Conservation (phyloP, 2,329 filamentous ascomycete species). For the Fusarium globosum region DNA sequence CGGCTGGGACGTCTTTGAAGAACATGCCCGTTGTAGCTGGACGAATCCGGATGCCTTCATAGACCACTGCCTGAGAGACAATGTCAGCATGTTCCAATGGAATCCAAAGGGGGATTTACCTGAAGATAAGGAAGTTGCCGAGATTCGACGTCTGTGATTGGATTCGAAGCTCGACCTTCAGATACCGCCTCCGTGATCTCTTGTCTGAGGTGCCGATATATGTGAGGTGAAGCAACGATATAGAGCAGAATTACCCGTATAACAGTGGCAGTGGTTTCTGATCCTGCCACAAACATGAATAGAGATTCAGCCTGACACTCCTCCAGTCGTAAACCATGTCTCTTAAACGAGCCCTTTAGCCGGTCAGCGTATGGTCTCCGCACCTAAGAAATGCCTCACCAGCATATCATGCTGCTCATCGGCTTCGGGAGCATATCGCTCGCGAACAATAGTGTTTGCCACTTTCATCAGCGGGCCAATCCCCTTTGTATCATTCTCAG, state of each 20-base stretch:
- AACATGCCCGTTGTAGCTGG: not conserved
- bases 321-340: not conserved
- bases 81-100: accelerated
- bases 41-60: not conserved
- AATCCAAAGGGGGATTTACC: accelerated
- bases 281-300: not conserved
- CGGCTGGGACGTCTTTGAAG: not conserved
- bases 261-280: not conserved
- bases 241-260: not conserved
- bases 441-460: not conserved
- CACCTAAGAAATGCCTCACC: accelerated
- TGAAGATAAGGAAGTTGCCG: not conserved
- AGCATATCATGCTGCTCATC: not conserved
- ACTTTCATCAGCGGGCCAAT: not conserved
- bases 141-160: not conserved
- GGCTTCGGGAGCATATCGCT: not conserved
- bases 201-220: not conserved
- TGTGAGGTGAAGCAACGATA: not conserved
- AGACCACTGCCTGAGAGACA: not conserved
- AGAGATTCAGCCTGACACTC: not conserved
- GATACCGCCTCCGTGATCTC: not conserved
- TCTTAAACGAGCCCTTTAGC: not conserved
- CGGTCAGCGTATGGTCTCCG: not conserved
- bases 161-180: not conserved
- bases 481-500: not conserved